phyloP scores from a whole-genome alignment of 495 filamentous ascomycete species.

The Tuber borchii region DNA sequence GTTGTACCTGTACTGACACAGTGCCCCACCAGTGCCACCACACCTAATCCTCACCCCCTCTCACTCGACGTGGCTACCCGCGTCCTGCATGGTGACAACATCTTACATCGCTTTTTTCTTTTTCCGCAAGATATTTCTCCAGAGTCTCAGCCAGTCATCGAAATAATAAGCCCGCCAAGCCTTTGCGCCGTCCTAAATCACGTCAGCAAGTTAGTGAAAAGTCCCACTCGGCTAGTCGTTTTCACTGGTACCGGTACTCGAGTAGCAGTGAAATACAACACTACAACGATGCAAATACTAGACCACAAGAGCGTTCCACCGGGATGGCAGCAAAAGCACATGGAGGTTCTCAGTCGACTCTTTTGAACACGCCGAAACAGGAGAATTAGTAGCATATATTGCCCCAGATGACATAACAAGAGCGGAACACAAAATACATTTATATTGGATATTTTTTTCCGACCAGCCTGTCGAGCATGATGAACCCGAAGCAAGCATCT shows the following conservation, averaged over 20 bases:
- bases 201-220: not conserved
- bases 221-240: not conserved
- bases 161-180: not conserved
- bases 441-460: not conserved
- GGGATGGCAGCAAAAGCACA: not conserved
- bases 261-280: not conserved
- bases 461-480: not conserved
- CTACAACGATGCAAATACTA: not conserved
- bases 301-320: constrained; percentile 3
- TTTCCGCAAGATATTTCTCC: not conserved
- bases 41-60: too few species aligned
- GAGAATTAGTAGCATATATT: not conserved
- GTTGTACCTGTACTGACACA: too few species aligned
- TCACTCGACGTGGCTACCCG: not conserved
- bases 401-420: not conserved
- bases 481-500: not conserved
- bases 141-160: not conserved
- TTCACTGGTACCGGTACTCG: too few species aligned
- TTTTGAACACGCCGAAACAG: not conserved
- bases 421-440: not conserved
- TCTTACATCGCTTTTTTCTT: not conserved
- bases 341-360: not conserved
- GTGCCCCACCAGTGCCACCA: too few species aligned
- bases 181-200: not conserved
- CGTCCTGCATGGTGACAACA: not conserved